Percentiles rank a stretch among this genome's conserved stretches.
phyloP scores from a whole-genome alignment of 768 basidiomycete genomes.

The Asterophora lycoperdoides region DNA sequence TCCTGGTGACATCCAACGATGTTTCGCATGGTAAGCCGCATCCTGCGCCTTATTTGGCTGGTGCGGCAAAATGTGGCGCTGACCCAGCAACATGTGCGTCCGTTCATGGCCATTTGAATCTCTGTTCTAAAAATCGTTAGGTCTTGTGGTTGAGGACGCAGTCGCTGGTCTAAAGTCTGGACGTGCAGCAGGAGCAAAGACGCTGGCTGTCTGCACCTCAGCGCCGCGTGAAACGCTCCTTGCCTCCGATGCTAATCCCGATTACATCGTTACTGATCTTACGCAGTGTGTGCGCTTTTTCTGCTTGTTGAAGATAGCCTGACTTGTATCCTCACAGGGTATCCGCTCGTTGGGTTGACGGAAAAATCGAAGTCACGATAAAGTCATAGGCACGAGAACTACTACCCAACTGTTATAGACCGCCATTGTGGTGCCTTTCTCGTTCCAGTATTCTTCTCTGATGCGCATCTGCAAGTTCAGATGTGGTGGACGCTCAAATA shows the following conservation, averaged over 20 bases:
- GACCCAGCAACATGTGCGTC: slow-evolving; percentile 54
- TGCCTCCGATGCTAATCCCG: slow-evolving; percentile 48
- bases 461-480: no score
- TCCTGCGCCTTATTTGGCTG: slow-evolving; percentile 82
- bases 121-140: slow-evolving; percentile 30
- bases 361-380: slow-evolving; percentile 44
- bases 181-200: slow-evolving; percentile 67
- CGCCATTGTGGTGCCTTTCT: background rate
- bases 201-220: slow-evolving; percentile 83
- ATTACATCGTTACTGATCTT: slow-evolving; percentile 68
- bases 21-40: slow-evolving; percentile 78
- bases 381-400: slow-evolving; percentile 22
- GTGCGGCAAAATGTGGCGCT: slow-evolving; percentile 57
- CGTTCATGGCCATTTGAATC: background rate
- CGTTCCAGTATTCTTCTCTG: background rate
- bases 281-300: slow-evolving; percentile 43
- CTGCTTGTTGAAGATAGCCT: background rate
- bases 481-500: no score
- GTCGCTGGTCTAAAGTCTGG: slow-evolving; percentile 78
- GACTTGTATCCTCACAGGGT: slow-evolving; percentile 30
- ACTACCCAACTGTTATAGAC: no score
- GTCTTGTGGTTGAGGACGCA: slow-evolving; percentile 88
- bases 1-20: slow-evolving; percentile 72
- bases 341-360: slow-evolving; percentile 39
- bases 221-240: slow-evolving; percentile 54